Evolutionary conservation across 176 grass and related monocot species (phyloP), one percentile per base, ranked within the genome.

Genomic region (Oryza australiensis): DNA sequence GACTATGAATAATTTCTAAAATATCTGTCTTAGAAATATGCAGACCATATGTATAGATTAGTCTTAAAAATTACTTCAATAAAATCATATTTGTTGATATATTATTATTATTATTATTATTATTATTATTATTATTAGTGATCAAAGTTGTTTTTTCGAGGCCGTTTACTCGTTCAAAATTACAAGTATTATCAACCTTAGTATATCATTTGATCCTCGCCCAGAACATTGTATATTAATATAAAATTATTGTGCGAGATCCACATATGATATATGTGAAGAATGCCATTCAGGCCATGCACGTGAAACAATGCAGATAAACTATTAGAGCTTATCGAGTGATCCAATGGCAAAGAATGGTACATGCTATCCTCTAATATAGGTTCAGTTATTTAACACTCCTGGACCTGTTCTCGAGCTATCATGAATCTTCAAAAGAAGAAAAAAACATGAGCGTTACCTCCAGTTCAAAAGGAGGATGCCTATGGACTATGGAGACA

Each of bases 261-360:
- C 1, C 28, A 73, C 12, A 34, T 10, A 60, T 81, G 1, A 32
- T 9, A 62, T 81, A 3, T 82, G 40, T 16, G 35, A 72, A 65
- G 60, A 46, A 73, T 34, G 53, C 12, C 53, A 22, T 34, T 5
- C 2, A 9, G 18, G 4, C 0, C 35, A 18, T 75, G 77, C 78
- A 43, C 12, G 68, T 67, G 64, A 37, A 76, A 76, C 29, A 48
- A 68, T 60, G 49, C 64, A 76, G 51, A 53, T 37, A 82, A 77
- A 64, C 45, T 48, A 8, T 82, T 68, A 32, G 37, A 70, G 23
- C 15, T 0, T 51, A 72, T 53, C 43, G 15, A 9, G 37, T 30
- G 8, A 60, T 60, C 22, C 55, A 12, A 67, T 74, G 13, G 35
- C 32, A 51, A 41, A 55, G 16, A 73, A 26, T 62, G 20, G 8